Base-by-base conservation (phyloP, 2,329 filamentous ascomycete species). In the Aspergillus sp. region DNA sequence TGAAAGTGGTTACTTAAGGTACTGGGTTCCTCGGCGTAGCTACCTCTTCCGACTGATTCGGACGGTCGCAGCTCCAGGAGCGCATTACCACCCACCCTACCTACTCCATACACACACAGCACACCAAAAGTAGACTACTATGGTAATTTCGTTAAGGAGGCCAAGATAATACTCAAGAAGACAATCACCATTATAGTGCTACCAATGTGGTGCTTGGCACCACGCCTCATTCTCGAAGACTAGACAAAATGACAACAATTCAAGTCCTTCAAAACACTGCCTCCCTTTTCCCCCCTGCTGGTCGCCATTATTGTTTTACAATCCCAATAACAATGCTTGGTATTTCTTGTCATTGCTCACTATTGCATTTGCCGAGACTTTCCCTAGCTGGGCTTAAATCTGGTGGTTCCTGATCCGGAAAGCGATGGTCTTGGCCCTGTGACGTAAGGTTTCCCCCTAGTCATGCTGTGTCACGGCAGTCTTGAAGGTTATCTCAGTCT, bases 391-490 rank as follows among this genome's bases (percentile, higher is more conserved):
- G 57, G 25, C 48, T 10, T 32, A 17, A 30, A 21, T 47, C 36
- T 50, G 39, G 47, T 45, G 19, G 25, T 32, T 21, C 58, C 56
- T 43, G 39, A 63, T 59, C 53, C 47, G 56, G 63, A 59, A 60
- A 60, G 49, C 54, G 50, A 41, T 51, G n/a, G 7, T 59, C 60
- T 59, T 63, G 54, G 48, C 55, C 30, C 55, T 48, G 55, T 65
- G 61, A 65, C 63, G 63, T 65, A 65, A 59, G 55, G 47, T 30
- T 50, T 28, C n/a, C 47, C 47, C 47, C 47, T 50, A 50, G 47
- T 50, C 25, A 28, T 50, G 47, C 47, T 30, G 47, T 50, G 47
- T 50, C 47, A 50, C 47, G 25, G 47, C 47, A 8, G 23, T 50
- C 9, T 30, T 50, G 47, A 50, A 50, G 47, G 47, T 50, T 50